phyloP scores from a whole-genome alignment of 139 green algal species.

The Penium margaritaceum region DNA sequence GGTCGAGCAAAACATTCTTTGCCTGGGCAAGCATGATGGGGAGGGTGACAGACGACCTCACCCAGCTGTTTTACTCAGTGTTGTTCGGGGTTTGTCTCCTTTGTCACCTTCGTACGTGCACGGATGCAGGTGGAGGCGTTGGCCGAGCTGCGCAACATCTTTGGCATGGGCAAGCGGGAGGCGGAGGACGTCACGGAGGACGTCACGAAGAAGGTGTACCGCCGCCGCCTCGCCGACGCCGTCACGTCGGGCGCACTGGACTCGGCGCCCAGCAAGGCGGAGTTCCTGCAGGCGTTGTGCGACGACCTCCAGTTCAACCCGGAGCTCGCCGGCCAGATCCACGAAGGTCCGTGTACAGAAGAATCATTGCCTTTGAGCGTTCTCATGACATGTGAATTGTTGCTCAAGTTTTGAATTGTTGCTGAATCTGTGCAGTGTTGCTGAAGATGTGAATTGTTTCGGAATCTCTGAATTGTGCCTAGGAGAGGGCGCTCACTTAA shows the following conservation, averaged over 20 bases:
- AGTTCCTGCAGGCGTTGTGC: conserved; percentile 71
- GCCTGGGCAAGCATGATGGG: conserved; percentile 71
- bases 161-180: conserved; percentile 74
- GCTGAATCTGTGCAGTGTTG: background rate
- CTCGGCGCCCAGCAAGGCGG: conserved; percentile 50
- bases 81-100: too few species aligned
- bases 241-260: conserved; percentile 51
- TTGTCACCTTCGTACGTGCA: background rate
- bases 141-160: conserved; percentile 58
- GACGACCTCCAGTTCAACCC: conserved; percentile 63
- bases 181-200: conserved; percentile 56
- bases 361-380: background rate
- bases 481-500: conserved; percentile 66
- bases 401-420: conserved; percentile 59
- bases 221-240: conserved; percentile 37
- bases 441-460: conserved; percentile 51
- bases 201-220: conserved; percentile 64
- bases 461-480: conserved; percentile 63
- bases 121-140: conserved; percentile 47
- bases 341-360: conserved; percentile 52
- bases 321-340: conserved; percentile 69
- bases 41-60: conserved; percentile 60
- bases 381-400: background rate
- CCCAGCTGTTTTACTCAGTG: conserved; percentile 59
- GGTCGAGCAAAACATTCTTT: conserved; percentile 63